These are phyloP conservation scores for Trypanosoma melophagium DNA, from an alignment of 208 protist species.

Conservation along the genomic window DNA sequence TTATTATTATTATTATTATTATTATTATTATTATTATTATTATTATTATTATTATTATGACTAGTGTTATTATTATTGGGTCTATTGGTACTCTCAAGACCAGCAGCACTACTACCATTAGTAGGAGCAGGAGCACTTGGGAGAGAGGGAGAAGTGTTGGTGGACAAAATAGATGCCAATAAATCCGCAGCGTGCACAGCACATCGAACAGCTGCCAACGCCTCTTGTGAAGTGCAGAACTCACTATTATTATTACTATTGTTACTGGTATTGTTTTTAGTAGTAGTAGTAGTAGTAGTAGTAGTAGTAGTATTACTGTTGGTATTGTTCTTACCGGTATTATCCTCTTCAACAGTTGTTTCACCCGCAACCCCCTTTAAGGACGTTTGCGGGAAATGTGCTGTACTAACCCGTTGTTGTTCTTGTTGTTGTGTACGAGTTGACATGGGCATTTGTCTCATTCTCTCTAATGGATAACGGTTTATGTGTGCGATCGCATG, in stretches of 20 bases:
- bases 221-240: not conserved
- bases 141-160: not conserved
- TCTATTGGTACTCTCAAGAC: not conserved
- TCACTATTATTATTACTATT: not conserved
- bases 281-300: not conserved
- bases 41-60: not conserved
- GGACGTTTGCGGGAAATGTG: not conserved
- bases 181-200: constrained; percentile 14
- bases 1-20: constrained; percentile 8
- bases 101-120: too few relatives aligned
- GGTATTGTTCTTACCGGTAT: not conserved
- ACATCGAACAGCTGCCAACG: constrained; percentile 9
- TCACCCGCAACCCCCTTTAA: not conserved
- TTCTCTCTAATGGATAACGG: not conserved
- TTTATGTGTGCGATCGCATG: not conserved
- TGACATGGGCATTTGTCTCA: too few relatives aligned
- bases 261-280: not conserved
- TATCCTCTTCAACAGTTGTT: too few relatives aligned
- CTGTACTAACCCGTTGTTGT: not conserved
- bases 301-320: not conserved
- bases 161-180: not conserved
- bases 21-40: constrained; percentile 9
- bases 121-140: not conserved
- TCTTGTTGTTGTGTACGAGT: too few relatives aligned
- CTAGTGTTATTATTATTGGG: not conserved